A percentile compares a stretch with the other conserved stretches of the same genome.
phyloP scores from a whole-genome alignment of 1,284 basidiomycete species.

The Rhodotorula sp. region DNA sequence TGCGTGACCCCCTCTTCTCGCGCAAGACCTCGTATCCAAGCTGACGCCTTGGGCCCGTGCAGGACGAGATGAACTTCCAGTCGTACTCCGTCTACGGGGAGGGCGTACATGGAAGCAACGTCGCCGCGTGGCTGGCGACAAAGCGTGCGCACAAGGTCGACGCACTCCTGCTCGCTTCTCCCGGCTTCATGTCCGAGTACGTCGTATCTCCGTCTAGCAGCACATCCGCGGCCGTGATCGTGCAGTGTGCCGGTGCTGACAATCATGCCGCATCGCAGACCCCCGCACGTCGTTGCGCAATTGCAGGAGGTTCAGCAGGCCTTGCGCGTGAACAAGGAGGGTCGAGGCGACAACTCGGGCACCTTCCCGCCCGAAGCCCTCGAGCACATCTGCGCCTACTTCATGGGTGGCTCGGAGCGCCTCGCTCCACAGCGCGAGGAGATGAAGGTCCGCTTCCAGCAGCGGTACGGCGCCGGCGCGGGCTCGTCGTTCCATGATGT shows the following conservation, averaged over 20 bases:
- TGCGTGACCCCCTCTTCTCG: background rate
- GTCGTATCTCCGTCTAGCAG: background rate
- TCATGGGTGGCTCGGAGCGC: slow-evolving; percentile 1
- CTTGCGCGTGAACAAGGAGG: slow-evolving; percentile 26
- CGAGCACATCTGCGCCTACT: slow-evolving; percentile 20
- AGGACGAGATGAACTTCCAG: slow-evolving; percentile 24
- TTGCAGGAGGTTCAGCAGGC: slow-evolving; percentile 3
- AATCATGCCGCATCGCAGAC: background rate
- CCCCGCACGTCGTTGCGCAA: slow-evolving; percentile 2
- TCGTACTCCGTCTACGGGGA: slow-evolving; percentile 20
- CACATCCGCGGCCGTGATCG: no score
- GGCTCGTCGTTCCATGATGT: slow-evolving; percentile 6
- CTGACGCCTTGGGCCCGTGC: background rate
- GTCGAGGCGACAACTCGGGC: slow-evolving; percentile 16
- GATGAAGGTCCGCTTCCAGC: slow-evolving; percentile 15
- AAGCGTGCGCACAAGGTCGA: slow-evolving; percentile 19
- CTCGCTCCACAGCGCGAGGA: background rate
- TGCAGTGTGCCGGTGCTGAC: no score
- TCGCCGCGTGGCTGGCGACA: slow-evolving; percentile 20
- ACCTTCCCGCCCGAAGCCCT: slow-evolving; percentile 10
- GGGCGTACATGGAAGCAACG: slow-evolving; percentile 17
- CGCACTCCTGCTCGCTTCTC: slow-evolving; percentile 17
- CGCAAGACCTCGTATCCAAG: background rate
- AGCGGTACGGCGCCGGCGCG: slow-evolving; percentile 9
- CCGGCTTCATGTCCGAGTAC: slow-evolving; percentile 14